Evolutionary conservation across 2,329 filamentous ascomycete species (phyloP).

Genomic region (Neofusicoccum ribis): DNA sequence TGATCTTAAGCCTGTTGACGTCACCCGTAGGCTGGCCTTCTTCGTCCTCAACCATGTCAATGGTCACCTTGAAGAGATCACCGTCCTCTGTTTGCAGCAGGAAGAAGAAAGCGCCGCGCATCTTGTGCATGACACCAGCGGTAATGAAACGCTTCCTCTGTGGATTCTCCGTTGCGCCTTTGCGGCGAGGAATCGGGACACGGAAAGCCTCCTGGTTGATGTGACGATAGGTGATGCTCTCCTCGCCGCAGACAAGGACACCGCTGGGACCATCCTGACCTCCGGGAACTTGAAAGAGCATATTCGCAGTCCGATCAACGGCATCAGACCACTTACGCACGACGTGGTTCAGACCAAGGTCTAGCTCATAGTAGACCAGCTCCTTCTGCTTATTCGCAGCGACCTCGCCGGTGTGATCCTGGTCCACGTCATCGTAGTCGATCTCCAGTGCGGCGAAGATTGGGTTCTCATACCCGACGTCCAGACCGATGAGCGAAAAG

Average conservation of each 20-base stretch:
- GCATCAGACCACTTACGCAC: slow-evolving; percentile 95
- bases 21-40: slow-evolving; percentile 77
- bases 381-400: slow-evolving; percentile 82
- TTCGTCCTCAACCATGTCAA: slow-evolving; percentile 84
- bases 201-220: slow-evolving; percentile 89
- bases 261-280: slow-evolving; percentile 92
- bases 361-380: slow-evolving; percentile 95
- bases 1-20: slow-evolving; percentile 82
- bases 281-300: slow-evolving; percentile 93
- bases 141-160: slow-evolving; percentile 85
- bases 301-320: slow-evolving; percentile 84
- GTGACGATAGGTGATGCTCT: slow-evolving; percentile 95
- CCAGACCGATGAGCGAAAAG: slow-evolving; percentile 81
- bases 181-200: slow-evolving; percentile 82
- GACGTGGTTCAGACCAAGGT: slow-evolving; percentile 94
- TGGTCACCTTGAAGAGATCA: slow-evolving; percentile 95
- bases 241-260: slow-evolving; percentile 90
- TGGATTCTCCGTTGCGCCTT: slow-evolving; percentile 87
- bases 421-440: slow-evolving; percentile 87
- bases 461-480: slow-evolving; percentile 96
- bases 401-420: slow-evolving; percentile 83
- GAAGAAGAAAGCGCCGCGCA: slow-evolving; percentile 89
- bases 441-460: slow-evolving; percentile 94
- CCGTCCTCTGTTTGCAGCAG: slow-evolving; percentile 94
- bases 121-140: slow-evolving; percentile 94